Conservation (phyloP, 2,329 filamentous ascomycete species). For the Zasmidium citrigriseum region DNA sequence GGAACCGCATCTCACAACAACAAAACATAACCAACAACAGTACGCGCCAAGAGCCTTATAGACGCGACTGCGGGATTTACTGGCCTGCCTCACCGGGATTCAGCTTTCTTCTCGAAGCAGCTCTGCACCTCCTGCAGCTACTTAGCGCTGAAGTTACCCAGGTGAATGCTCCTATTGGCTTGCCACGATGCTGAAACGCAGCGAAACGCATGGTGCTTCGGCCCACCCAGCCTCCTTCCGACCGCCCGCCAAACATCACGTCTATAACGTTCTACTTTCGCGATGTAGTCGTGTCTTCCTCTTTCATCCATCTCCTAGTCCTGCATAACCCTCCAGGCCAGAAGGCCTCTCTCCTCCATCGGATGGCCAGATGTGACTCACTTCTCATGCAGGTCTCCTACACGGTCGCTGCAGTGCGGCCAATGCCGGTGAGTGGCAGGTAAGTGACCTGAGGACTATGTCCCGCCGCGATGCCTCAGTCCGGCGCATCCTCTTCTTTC, state of each 20-base stretch:
- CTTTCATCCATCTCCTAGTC: slow-evolving; percentile 19
- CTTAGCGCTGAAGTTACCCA: slow-evolving; percentile 15
- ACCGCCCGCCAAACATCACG: slow-evolving; percentile 32
- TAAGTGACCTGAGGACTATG: slow-evolving; percentile 6
- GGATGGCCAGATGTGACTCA: slow-evolving; percentile 27
- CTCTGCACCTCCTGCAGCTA: slow-evolving; percentile 10
- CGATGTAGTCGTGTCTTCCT: slow-evolving; percentile 34
- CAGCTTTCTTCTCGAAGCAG: slow-evolving; percentile 14
- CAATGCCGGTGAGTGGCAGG: slow-evolving; percentile 19
- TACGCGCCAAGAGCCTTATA: slow-evolving; percentile 8
- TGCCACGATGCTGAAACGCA: slow-evolving; percentile 17
- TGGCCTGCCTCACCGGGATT: slow-evolving; percentile 8
- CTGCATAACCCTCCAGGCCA: slow-evolving; percentile 19
- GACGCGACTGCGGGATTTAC: slow-evolving; percentile 16
- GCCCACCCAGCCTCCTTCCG: slow-evolving; percentile 36
- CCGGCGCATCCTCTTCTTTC: slow-evolving; percentile 14
- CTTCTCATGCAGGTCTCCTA: slow-evolving; percentile 25
- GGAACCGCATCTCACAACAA: neutral
- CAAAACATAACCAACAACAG: slow-evolving; percentile 11
- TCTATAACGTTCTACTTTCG: slow-evolving; percentile 35
- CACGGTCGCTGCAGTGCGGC: slow-evolving; percentile 11
- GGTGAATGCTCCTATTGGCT: slow-evolving; percentile 11
- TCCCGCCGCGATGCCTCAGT: slow-evolving; percentile 22
- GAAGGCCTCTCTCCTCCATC: slow-evolving; percentile 21
- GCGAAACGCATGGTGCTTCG: slow-evolving; percentile 12